Percentiles rank a stretch among this genome's conserved stretches.
Conservation (phyloP, 495 filamentous ascomycete species). For the Alectoria sarmentosa region DNA sequence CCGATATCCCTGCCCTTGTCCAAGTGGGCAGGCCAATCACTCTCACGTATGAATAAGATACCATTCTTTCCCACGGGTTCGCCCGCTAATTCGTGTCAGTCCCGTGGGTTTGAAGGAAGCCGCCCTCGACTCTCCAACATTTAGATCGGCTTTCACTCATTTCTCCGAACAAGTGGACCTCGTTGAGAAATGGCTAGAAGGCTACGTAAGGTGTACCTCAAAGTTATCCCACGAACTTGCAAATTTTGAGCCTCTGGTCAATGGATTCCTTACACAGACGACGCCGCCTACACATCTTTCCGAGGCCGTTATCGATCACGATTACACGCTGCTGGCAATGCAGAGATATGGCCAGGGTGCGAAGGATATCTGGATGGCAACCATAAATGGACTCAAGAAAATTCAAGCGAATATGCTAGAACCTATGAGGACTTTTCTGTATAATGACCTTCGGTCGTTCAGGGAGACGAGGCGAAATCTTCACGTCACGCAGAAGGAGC, state of each 20-base stretch:
- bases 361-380: slow-evolving; percentile 75
- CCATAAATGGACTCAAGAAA: slow-evolving; percentile 62
- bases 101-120: slow-evolving; percentile 94
- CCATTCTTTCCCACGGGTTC: background rate
- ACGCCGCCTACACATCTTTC: slow-evolving; percentile 64
- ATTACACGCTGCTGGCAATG: slow-evolving; percentile 85
- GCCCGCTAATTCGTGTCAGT: slow-evolving; percentile 31
- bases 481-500: slow-evolving; percentile 74
- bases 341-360: slow-evolving; percentile 76
- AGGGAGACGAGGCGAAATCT: slow-evolving; percentile 70
- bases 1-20: background rate
- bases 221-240: slow-evolving; percentile 70
- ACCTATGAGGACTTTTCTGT: slow-evolving; percentile 69
- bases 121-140: slow-evolving; percentile 90
- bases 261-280: slow-evolving; percentile 63
- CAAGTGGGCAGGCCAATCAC: slow-evolving; percentile 49
- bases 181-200: slow-evolving; percentile 90
- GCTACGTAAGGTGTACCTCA: slow-evolving; percentile 68
- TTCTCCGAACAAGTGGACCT: slow-evolving; percentile 88
- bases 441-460: slow-evolving; percentile 62
- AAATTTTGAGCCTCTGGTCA: slow-evolving; percentile 61
- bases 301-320: slow-evolving; percentile 82
- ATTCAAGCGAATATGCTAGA: slow-evolving; percentile 71
- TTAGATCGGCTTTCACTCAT: slow-evolving; percentile 80
- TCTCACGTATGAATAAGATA: slow-evolving; percentile 41